Evolutionary conservation across 148 eudicot genomes (phyloP), one percentile per base, ranked within the genome.

Genomic region (Cornus suecica): DNA sequence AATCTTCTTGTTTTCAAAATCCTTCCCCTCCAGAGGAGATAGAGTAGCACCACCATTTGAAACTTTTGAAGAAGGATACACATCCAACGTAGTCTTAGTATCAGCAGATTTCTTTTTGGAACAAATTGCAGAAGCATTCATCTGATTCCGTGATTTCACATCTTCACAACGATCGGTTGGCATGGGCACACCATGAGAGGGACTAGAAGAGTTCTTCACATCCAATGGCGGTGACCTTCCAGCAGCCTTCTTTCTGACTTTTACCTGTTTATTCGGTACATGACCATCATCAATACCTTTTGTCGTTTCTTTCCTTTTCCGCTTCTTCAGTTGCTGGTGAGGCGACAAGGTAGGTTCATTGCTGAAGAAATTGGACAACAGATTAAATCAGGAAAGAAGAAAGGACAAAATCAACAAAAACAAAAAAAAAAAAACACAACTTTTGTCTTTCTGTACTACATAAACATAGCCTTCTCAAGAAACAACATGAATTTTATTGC

Each of bases 291-390:
- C 84, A 79, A 77, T 77, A 79, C 73, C 85, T 80, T 92, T 89
- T 58, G 72, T 80, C 65, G 82, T 61, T 76, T 88, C 94, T 85
- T 88, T 90, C 69, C 97, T 87, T 76, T 91, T 90, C 79, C 99
- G 88, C 76, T 91, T 95, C 83, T 87, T 93, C 16, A 87, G 92
- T 74, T 89, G 94, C 77, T 88, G 89, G 74, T 27, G 75, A 74
- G 87, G 79, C 52, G 87, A 72, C 77, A 66, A 70, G 71, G 84
- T 68, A 41, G 94, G 90, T 77, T 96, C 98, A 69, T 82, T 88
- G 71, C 85, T 83, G n/a, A n/a, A 80, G 24, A 37, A 69, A 30
- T 80, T 61, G 62, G 68, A 25, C 77, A 79, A 80, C 56, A 34
- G 16, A 70, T 24, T 22, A 4, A 37, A 78, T 32, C 23, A 67